phyloP scores from a whole-genome alignment of 2,329 filamentous ascomycete species.

The Hirsutella thompsonii region DNA sequence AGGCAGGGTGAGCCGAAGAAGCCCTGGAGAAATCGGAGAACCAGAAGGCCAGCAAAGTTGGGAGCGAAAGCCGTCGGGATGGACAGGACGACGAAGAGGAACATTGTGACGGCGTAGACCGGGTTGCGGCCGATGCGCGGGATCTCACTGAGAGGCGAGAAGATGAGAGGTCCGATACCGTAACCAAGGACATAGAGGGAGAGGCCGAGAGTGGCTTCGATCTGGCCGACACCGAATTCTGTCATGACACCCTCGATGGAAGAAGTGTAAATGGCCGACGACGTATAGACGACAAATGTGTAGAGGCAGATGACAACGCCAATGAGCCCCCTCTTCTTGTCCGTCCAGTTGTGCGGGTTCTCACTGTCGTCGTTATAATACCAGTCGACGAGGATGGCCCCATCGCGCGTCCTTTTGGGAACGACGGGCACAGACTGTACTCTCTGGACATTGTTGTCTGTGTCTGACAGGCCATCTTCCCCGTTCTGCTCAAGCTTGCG shows the following conservation, averaged over 20 bases:
- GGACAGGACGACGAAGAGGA: constrained; percentile 53
- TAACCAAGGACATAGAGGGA: constrained; percentile 52
- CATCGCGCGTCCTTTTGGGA: constrained; percentile 33
- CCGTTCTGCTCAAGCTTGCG: neutral
- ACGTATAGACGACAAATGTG: constrained; percentile 46
- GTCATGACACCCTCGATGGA: constrained; percentile 33
- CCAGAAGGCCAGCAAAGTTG: constrained; percentile 51
- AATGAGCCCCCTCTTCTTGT: constrained; percentile 26
- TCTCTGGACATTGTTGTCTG: constrained; percentile 18
- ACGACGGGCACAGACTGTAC: constrained; percentile 31
- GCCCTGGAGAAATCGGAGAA: constrained; percentile 50
- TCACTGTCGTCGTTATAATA: constrained; percentile 41
- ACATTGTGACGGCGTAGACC: constrained; percentile 55
- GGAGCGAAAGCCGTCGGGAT: constrained; percentile 50
- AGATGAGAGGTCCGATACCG: constrained; percentile 51
- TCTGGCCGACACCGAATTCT: constrained; percentile 37
- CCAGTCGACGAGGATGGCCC: constrained; percentile 39
- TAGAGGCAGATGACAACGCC: constrained; percentile 36
- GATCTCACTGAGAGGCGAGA: constrained; percentile 54
- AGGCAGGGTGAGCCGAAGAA: constrained; percentile 55
- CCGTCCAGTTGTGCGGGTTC: constrained; percentile 43
- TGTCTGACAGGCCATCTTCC: neutral
- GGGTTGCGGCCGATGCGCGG: constrained; percentile 54
- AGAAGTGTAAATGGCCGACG: constrained; percentile 33
- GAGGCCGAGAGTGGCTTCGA: constrained; percentile 42